Evolutionary conservation across 2,329 filamentous ascomycete genomes (phyloP).

Genomic region (Ceratocystiopsis minuta): DNA sequence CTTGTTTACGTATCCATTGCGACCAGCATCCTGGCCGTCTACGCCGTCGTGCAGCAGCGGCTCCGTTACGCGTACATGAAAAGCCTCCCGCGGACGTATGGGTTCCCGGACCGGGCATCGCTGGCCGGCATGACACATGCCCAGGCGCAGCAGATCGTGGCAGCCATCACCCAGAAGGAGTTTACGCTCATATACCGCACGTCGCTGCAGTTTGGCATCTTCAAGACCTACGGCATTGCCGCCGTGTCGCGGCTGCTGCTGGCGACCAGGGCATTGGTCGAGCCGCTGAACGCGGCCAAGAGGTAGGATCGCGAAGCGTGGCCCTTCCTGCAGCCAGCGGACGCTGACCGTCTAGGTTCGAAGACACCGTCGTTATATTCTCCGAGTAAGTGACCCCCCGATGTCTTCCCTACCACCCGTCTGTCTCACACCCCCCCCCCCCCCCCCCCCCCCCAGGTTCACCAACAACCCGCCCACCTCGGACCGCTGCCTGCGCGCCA

Average conservation of each 20-base stretch:
- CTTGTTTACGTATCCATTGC: too few relatives aligned
- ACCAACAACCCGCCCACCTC: constrained; percentile 18
- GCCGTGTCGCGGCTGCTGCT: constrained; percentile 20
- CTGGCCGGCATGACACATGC: constrained; percentile 22
- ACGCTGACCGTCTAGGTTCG: constrained; percentile 16
- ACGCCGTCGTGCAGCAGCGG: too few relatives aligned
- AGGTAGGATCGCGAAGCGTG: constrained; percentile 11
- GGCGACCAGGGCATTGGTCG: constrained; percentile 19
- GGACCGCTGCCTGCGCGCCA: constrained; percentile 16
- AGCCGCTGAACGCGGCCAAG: constrained; percentile 16
- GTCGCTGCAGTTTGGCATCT: constrained; percentile 21
- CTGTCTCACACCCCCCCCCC: neutral
- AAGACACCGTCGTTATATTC: constrained; percentile 22
- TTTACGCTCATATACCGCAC: constrained; percentile 22
- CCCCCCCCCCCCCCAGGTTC: too few relatives aligned
- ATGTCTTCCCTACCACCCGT: neutral
- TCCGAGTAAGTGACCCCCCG: constrained; percentile 15
- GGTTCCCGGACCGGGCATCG: constrained; percentile 18
- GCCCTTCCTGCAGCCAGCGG: too few relatives aligned
- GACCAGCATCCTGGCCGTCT: too few relatives aligned
- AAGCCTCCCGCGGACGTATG: constrained; percentile 1
- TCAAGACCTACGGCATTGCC: constrained; percentile 25
- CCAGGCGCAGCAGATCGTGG: constrained; percentile 27
- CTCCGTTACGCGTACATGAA: too few relatives aligned
- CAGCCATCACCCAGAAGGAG: constrained; percentile 16